A percentile compares a stretch with the other conserved stretches of the same genome.
Conservation (phyloP, 129 eudicot species). For the Centella asiatica region DNA sequence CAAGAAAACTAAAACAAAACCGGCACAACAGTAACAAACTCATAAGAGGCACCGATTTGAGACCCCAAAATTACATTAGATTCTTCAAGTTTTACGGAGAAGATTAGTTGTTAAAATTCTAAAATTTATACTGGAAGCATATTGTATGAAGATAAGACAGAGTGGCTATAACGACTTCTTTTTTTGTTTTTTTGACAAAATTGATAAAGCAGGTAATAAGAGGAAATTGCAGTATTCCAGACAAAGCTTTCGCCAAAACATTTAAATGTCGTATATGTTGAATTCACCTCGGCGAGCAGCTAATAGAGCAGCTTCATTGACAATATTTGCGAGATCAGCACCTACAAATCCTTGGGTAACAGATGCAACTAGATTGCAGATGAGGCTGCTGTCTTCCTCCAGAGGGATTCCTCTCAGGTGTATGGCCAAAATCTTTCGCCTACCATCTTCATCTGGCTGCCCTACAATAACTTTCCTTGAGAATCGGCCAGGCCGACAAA, state of each 20-base stretch:
- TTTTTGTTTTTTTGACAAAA: too few relatives aligned
- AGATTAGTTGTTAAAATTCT: too few relatives aligned
- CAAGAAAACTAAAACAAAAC: background rate
- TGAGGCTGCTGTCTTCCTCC: constrained; percentile 58
- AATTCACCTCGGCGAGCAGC: constrained; percentile 87
- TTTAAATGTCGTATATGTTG: background rate
- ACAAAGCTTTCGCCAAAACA: background rate
- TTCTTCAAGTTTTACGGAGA: too few relatives aligned
- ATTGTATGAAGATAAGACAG: too few relatives aligned
- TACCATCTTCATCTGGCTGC: constrained; percentile 91
- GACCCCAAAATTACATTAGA: background rate
- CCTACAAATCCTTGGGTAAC: constrained; percentile 96
- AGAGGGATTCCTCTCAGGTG: constrained; percentile 88
- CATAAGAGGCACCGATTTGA: background rate
- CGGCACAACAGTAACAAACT: background rate
- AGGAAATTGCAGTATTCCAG: background rate
- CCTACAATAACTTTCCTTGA: constrained; percentile 93
- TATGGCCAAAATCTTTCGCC: constrained; percentile 75
- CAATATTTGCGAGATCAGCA: constrained; percentile 92
- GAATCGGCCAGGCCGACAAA: constrained; percentile 95
- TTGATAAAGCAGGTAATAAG: too few relatives aligned
- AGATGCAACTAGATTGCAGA: constrained; percentile 79
- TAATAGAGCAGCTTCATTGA: constrained; percentile 90
- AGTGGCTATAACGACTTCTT: too few relatives aligned
- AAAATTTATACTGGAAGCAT: too few relatives aligned